A percentile compares a stretch with the other conserved stretches of the same genome.
Evolutionary conservation across 2,329 filamentous ascomycete genomes (phyloP).

Genomic region (Alternaria angustiovoidea): DNA sequence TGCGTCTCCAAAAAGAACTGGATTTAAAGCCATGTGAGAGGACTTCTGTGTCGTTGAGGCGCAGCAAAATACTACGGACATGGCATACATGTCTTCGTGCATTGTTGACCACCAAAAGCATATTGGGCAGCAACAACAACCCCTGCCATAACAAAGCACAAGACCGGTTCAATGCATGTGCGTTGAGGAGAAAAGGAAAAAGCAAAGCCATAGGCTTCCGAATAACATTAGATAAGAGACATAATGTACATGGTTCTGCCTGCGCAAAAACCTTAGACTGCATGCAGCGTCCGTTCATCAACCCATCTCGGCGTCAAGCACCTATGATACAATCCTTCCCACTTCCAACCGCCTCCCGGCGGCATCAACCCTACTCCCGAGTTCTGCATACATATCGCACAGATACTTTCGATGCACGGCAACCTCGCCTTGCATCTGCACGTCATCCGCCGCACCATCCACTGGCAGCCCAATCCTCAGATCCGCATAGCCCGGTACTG

Average conservation of each 20-base stretch:
- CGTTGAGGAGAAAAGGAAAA: background rate
- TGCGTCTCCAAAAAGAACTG: background rate
- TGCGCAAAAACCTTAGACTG: background rate
- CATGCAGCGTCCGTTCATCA: background rate
- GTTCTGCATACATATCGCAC: conserved; percentile 34
- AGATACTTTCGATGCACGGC: conserved; percentile 20
- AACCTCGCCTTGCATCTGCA: conserved; percentile 26
- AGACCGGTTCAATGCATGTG: background rate
- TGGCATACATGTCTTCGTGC: background rate
- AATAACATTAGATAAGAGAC: background rate
- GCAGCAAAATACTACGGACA: background rate
- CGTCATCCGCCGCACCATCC: conserved; percentile 13
- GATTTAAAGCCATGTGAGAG: background rate
- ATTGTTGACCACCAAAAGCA: background rate
- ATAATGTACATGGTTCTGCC: background rate
- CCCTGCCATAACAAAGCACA: background rate
- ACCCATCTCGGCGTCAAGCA: background rate
- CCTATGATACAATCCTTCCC: conserved; percentile 1
- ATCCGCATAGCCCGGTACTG: conserved; percentile 27
- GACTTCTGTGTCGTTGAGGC: background rate
- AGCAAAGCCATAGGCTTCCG: background rate
- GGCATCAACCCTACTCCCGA: conserved; percentile 11
- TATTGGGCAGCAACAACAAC: background rate
- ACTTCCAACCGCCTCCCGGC: conserved; percentile 4
- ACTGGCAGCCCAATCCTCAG: conserved; percentile 29